Evolutionary conservation across 1,139 yeast genomes (phyloP), one percentile per base, ranked within the genome.

Genomic region (Blastobotrys apis): DNA sequence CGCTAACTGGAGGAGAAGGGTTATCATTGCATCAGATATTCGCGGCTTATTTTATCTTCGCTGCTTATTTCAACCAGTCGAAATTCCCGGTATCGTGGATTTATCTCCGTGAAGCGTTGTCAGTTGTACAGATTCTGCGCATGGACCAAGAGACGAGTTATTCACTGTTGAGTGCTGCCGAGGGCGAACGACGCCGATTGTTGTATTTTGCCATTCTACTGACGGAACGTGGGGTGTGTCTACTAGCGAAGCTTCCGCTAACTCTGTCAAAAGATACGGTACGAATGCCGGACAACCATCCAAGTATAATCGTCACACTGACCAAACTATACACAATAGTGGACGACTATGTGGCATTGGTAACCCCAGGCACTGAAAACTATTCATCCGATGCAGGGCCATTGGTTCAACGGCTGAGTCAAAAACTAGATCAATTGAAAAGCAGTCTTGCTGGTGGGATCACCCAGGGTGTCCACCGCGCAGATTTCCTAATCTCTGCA

Each of bases 211-310:
- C 41, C 5, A 35, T 51, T n/a, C 43, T 25, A 21, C 41, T 44
- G 20, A 47, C 54, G 6, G 54, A 51, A 33, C 37, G 54, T 4
- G 54, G 54, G 3, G 48, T 41, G 13, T 35, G 44, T 10, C 37
- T 51, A 17, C 44, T 44, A 9, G 40, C 48, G 5, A 33, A 42
- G 29, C 43, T 33, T 39, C 53, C 54, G 5, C 27, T 47, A 29
- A 50, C 52, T 6, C 41, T 50, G 16, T 44, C 42, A 17, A 19
- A 12, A 2, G 23, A 12, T 21, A 16, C 27, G 17, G 41, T 16
- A 12, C 32, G 3, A n/a, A 30, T 6, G 16, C 19, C 37, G 23
- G 29, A 5, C 5, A 5, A 32, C 9, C 5, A 32, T 21, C 5
- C 5, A 5, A 13, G 22, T 9, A 6, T 15, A 8, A 38, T 38